These are phyloP conservation scores for Flaveria ramosissima DNA, from an alignment of 129 eudicot species.

Conservation along the genomic window DNA sequence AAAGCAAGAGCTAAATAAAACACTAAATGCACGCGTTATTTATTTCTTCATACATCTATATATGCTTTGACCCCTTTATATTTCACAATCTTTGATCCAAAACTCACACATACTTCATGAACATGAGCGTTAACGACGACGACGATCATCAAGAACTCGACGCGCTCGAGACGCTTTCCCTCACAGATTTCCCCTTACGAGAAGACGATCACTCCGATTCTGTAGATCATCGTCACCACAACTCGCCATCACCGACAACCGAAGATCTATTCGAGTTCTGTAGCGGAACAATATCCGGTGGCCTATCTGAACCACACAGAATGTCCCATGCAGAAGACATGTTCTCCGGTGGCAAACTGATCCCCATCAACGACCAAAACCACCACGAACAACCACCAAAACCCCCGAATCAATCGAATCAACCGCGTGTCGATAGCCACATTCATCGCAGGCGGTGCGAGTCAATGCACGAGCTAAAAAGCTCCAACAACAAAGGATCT, in stretches of 20 bases:
- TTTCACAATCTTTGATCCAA: constrained; percentile 17
- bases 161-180: constrained; percentile 56
- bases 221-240: constrained; percentile 15
- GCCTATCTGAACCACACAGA: constrained; percentile 12
- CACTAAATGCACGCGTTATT: too few relatives aligned
- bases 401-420: constrained; percentile 12
- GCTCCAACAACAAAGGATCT: constrained; percentile 20
- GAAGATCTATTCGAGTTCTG: constrained; percentile 62
- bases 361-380: constrained; percentile 43
- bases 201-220: constrained; percentile 11
- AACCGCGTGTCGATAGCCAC: not conserved
- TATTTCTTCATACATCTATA: constrained; percentile 15
- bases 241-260: constrained; percentile 25
- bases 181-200: constrained; percentile 47
- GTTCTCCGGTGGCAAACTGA: constrained; percentile 57
- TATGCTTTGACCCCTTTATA: constrained; percentile 29
- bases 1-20: too few relatives aligned
- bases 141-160: constrained; percentile 39
- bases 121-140: constrained; percentile 32
- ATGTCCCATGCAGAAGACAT: constrained; percentile 86
- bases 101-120: constrained; percentile 17
- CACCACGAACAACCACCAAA: too few relatives aligned
- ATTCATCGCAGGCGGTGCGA: constrained; percentile 40
- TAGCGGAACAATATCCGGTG: constrained; percentile 14
- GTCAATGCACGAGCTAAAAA: constrained; percentile 48